These are phyloP conservation scores for Cymodocea nodosa DNA, from an alignment of 116 monocot species.

Conservation along the genomic window DNA sequence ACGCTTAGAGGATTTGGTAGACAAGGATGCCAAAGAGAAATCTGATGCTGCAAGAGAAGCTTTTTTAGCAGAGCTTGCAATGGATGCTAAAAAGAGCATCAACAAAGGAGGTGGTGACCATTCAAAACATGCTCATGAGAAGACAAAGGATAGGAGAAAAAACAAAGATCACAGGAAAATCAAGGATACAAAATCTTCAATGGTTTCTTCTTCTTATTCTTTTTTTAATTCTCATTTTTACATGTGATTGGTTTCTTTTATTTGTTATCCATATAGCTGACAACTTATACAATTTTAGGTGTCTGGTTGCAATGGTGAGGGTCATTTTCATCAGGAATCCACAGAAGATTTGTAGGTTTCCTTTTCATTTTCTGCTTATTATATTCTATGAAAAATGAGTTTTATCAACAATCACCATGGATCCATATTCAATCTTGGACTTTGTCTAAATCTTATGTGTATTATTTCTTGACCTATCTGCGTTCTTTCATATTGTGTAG, in stretches of 20 bases:
- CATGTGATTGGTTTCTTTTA: neutral
- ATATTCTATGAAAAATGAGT: too few relatives aligned
- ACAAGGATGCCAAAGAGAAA: slow-evolving; percentile 85
- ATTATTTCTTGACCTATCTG: too few relatives aligned
- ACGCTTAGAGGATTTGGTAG: slow-evolving; percentile 66
- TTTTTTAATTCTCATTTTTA: neutral
- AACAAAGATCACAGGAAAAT: slow-evolving; percentile 53
- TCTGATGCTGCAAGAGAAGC: slow-evolving; percentile 93
- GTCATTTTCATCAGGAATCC: slow-evolving; percentile 22
- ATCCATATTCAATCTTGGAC: neutral
- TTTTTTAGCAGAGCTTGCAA: slow-evolving; percentile 81
- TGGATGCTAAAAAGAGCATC: slow-evolving; percentile 55
- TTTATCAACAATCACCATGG: neutral
- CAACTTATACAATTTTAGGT: slow-evolving; percentile 1
- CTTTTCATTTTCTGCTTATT: neutral
- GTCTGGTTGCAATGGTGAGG: slow-evolving; percentile 6
- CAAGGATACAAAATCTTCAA: slow-evolving; percentile 54
- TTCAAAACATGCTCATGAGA: slow-evolving; percentile 51
- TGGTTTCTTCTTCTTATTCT: neutral
- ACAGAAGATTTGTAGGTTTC: slow-evolving; percentile 10
- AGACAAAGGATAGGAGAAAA: slow-evolving; percentile 79
- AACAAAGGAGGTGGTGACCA: slow-evolving; percentile 34
- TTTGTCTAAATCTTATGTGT: too few relatives aligned
- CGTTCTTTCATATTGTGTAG: too few relatives aligned
- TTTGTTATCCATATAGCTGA: slow-evolving; percentile 2